phyloP scores from a whole-genome alignment of 768 basidiomycete species.

The Rhodotorula taiwanensis region DNA sequence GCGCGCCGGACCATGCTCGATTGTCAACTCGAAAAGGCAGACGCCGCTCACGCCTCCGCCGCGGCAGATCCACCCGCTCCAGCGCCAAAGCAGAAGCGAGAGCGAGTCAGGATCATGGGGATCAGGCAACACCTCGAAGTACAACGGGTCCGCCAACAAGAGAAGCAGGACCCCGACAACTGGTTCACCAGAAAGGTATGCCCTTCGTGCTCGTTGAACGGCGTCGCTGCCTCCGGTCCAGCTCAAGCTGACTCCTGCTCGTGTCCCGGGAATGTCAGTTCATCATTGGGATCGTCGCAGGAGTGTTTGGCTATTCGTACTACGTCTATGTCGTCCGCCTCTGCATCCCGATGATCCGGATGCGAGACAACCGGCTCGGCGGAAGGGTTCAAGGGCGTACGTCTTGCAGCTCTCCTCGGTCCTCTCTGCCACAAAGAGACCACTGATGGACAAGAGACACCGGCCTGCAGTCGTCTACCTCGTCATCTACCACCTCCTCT shows the following conservation, averaged over 20 bases:
- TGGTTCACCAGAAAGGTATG: constrained; percentile 29
- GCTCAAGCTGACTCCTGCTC: too few species aligned
- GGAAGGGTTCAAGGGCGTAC: constrained; percentile 18
- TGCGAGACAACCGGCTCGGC: constrained; percentile 17
- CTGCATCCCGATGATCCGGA: constrained; percentile 27
- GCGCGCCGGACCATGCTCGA: constrained; percentile 19
- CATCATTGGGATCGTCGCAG: constrained; percentile 24
- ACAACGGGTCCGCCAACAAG: constrained; percentile 9
- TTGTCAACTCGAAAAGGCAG: constrained; percentile 19
- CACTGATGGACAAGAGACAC: too few species aligned
- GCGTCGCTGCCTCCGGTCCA: too few species aligned
- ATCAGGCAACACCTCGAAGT: constrained; percentile 19
- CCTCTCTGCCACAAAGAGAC: too few species aligned
- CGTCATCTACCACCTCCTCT: constrained; percentile 32
- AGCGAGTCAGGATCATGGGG: constrained; percentile 4
- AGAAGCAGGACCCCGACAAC: constrained; percentile 23
- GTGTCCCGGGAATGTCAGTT: background rate
- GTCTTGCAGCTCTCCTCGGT: background rate
- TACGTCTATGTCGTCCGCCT: constrained; percentile 34
- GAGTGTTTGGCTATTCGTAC: constrained; percentile 29
- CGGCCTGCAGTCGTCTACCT: constrained; percentile 21
- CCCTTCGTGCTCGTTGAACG: background rate
- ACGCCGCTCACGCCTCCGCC: background rate
- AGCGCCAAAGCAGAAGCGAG: background rate
- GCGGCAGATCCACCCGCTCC: too few species aligned